Conservation (phyloP, 345 rosid genomes). For the Chamaenerion angustifolium region DNA sequence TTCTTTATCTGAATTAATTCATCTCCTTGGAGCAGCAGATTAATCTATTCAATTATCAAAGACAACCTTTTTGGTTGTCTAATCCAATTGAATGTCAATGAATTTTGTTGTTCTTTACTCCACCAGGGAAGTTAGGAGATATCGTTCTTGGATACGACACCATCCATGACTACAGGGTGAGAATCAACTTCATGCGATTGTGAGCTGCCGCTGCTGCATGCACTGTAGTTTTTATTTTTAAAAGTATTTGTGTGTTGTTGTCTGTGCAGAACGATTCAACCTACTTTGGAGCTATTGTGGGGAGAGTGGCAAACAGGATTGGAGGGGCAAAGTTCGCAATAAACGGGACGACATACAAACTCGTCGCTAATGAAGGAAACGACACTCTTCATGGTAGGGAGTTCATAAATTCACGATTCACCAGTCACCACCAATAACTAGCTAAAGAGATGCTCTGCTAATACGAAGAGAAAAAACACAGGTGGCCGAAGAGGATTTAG, state of each 20-base stretch:
- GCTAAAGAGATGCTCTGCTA: no score
- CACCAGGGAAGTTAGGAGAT: conserved; percentile 42
- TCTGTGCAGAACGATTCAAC: conserved; percentile 51
- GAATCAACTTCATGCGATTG: no score
- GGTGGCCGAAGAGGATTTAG: conserved; percentile 61
- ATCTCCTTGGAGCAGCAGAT: no score
- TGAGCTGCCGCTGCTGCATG: no score
- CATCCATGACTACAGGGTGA: conserved; percentile 32
- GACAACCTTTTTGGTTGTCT: no score
- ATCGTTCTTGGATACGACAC: conserved; percentile 42
- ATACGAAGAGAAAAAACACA: conserved; percentile 5
- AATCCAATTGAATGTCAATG: no score
- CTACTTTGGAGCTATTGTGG: conserved; percentile 64
- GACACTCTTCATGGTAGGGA: conserved; percentile 59
- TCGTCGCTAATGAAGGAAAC: conserved; percentile 53
- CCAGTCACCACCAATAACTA: no score
- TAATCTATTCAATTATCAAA: no score
- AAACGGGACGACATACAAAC: conserved; percentile 36
- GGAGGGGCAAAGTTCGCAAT: conserved; percentile 40
- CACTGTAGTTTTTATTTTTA: background rate
- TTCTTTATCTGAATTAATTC: no score
- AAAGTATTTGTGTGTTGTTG: no score
- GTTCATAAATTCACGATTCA: background rate
- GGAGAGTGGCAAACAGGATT: conserved; percentile 82
- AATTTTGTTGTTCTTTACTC: background rate